Base-by-base conservation (phyloP, 768 basidiomycete species). In the Tricholoma hemisulphureum region DNA sequence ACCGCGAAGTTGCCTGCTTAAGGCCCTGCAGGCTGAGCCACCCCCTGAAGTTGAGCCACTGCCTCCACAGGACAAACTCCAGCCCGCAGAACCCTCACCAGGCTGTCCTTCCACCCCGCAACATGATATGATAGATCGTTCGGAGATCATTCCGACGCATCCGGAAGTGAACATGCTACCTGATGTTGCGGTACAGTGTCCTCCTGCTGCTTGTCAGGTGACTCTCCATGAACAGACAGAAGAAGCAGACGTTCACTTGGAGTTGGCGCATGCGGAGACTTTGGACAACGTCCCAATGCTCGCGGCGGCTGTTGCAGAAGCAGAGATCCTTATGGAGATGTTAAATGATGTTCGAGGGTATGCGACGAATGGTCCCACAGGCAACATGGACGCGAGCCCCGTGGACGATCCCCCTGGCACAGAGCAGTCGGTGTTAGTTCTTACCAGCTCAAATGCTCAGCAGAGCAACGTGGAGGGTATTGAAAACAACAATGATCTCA, bases 301-400 rank as follows among this genome's bases (percentile, higher is more conserved):
- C 32, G 53, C 55, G 14, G 39, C 37, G 24, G 51, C 35, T n/a
- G 31, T 50, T 28, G 32, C 28, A 11, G 55, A 51, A 31, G 51
- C 63, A 24, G 57, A 28, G 23, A 9, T 59, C 23, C 24, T 61
- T 5, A 18, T 53, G 29, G 58, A 57, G 24, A 52, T 57, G 16
- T 18, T 61, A 5, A 34, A 24, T 20, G 16, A 45, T 39, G 18
- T 16, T 50, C 34, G 52, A 21, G 35, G 24, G n/a, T 6, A 11
- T 24, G 35, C 13, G 24, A 28, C 37, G 18, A 21, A 9, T 43
- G 20, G 16, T 18, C 6, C 37, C 16, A 23, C 23, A 39, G 23
- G 13, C 14, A 18, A 35, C 26, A 16, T 4, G 18, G 4, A 8
- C 43, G 16, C 3, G n/a, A 43, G 18, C 14, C 10, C 39, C 24